phyloP scores from a whole-genome alignment of 345 rosid species.

The Dipteronia sinensis region DNA sequence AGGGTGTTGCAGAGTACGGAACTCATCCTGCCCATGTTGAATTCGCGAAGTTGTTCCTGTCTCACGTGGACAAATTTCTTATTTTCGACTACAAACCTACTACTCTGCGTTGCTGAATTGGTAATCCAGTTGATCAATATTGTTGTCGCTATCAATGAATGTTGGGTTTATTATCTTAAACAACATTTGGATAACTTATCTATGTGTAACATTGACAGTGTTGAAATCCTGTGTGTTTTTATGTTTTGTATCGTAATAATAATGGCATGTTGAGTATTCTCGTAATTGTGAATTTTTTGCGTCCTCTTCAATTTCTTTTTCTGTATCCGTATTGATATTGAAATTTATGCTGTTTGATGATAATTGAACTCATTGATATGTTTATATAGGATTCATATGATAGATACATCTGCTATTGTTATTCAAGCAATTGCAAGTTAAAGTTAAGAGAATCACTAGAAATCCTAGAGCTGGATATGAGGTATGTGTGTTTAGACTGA shows the following conservation, averaged over 20 bases:
- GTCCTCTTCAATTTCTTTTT: neutral
- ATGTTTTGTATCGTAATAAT: neutral
- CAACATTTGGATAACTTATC: neutral
- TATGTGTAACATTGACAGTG: neutral
- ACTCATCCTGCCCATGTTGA: constrained; percentile 77
- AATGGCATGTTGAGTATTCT: neutral
- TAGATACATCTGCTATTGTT: too few relatives aligned
- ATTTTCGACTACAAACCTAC: constrained; percentile 72
- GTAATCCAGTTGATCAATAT: neutral
- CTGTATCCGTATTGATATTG: too few relatives aligned
- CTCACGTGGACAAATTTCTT: constrained; percentile 55
- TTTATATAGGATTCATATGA: too few relatives aligned
- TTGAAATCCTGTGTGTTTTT: neutral
- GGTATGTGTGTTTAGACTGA: too few relatives aligned
- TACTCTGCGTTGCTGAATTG: constrained; percentile 32
- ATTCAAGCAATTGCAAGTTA: too few relatives aligned
- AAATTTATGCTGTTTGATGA: too few relatives aligned
- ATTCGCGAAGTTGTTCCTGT: constrained; percentile 46
- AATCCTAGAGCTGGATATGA: too few relatives aligned
- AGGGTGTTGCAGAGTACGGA: constrained; percentile 67
- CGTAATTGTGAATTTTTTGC: neutral
- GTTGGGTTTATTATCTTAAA: constrained; percentile 2
- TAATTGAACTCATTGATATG: too few relatives aligned
- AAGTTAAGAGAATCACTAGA: too few relatives aligned
- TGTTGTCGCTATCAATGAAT: neutral